Evolutionary conservation across 208 protist genomes (phyloP), one percentile per base, ranked within the genome.

Genomic region (Trypanosoma congolense): DNA sequence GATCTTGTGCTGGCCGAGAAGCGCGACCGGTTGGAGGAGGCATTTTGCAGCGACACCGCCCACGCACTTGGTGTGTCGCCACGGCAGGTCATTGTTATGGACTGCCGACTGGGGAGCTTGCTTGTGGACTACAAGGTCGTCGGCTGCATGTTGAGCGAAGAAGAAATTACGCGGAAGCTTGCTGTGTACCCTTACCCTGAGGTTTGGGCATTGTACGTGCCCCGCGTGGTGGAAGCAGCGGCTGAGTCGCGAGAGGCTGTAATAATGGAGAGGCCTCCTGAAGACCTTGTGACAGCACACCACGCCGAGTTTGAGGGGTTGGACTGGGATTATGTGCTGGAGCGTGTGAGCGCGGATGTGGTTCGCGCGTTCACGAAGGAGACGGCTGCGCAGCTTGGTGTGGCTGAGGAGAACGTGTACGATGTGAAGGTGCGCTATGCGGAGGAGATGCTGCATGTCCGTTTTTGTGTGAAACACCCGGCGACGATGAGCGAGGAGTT

Each of bases 251-350:
- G 33, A 16, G 33, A 6, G 33, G 33, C 33, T 38, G 12, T 38
- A 12, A 38, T 38, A 12, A 38, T 16, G 43, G 55, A 44, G 26
- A 28, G 10, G 21, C n/a, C 35, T 19, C 16, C 8, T 12, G 29
- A 30, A n/a, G 42, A 66, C 2, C 25, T 47, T 14, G 16, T 53
- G 29, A 61, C 58, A 18, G 40, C 26, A 8, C 65, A 80, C 52
- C 70, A 68, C 43, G 67, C 80, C 24, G 70, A 65, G 48, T 80
- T 82, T 35, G 72, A 79, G 48, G 79, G 68, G 10, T 56, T 56
- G 18, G 62, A 66, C 29, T 83, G 75, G 75, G 42, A 46, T 24
- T 46, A 46, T 46, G 42, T 46, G 6, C n/a, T 46, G 42, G 42
- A 24, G 18, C 8, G n/a, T 5, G 21, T 6, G 42, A 46, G 9